Percentiles rank a stretch among this genome's conserved stretches.
phyloP scores from a whole-genome alignment of 495 filamentous ascomycete species.

The Annulohypoxylon stygium region DNA sequence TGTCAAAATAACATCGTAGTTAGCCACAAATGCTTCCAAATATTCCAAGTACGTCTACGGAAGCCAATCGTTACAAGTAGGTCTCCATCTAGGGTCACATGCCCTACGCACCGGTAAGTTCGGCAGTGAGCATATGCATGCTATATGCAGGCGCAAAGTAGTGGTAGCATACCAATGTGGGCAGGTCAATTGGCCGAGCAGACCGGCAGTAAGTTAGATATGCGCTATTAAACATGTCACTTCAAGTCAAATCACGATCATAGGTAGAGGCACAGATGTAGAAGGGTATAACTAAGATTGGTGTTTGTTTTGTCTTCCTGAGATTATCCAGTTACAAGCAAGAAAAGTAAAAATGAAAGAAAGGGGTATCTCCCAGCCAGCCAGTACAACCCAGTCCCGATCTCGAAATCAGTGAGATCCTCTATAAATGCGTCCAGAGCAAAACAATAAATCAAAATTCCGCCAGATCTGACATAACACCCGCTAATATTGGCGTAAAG shows the following conservation, averaged over 20 bases:
- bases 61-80: background rate
- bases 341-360: constrained; percentile 41
- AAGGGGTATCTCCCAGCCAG: constrained; percentile 55
- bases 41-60: constrained; percentile 6
- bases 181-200: background rate
- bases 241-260: constrained; percentile 14
- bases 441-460: constrained; percentile 38
- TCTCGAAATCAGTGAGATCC: constrained; percentile 38
- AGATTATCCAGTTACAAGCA: constrained; percentile 36
- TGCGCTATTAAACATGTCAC: background rate
- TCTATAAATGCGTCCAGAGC: constrained; percentile 46
- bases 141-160: constrained; percentile 19
- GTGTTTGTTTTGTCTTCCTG: constrained; percentile 39
- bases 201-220: background rate
- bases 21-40: background rate
- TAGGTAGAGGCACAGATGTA: background rate
- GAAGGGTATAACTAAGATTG: constrained; percentile 25
- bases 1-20: constrained; percentile 4
- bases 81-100: constrained; percentile 20
- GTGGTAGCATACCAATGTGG: background rate
- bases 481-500: constrained; percentile 37
- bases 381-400: constrained; percentile 49
- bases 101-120: constrained; percentile 15
- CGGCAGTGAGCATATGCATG: constrained; percentile 32
- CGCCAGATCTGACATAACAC: constrained; percentile 42